A percentile compares a stretch with the other conserved stretches of the same genome.
phyloP scores from a whole-genome alignment of 2,329 filamentous ascomycete species.

The Teratosphaeria zuluensis region DNA sequence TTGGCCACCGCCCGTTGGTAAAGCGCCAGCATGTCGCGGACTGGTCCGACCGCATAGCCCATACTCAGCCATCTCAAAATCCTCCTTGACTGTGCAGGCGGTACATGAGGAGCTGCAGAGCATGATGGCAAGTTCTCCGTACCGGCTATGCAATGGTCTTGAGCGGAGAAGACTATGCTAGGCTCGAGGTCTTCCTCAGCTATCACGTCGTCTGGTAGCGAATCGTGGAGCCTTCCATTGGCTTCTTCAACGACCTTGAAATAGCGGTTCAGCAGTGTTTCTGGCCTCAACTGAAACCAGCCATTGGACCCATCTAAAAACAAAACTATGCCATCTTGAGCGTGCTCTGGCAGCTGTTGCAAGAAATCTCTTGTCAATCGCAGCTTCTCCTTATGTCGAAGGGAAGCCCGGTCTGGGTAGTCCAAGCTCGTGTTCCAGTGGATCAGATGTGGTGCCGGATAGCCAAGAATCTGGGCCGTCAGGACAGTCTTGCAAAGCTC shows the following conservation, averaged over 20 bases:
- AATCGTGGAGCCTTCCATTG: constrained; percentile 38
- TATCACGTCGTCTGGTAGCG: constrained; percentile 7
- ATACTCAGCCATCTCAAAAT: constrained; percentile 18
- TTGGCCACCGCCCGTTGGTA: constrained; percentile 16
- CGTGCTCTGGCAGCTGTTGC: neutral
- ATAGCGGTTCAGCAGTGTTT: constrained; percentile 16
- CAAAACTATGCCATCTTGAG: neutral
- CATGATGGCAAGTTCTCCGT: constrained; percentile 34
- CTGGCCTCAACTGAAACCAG: constrained; percentile 17
- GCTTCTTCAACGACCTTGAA: constrained; percentile 13
- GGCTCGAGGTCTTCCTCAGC: constrained; percentile 34
- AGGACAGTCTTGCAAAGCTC: constrained; percentile 16
- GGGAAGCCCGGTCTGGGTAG: neutral
- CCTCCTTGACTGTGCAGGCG: constrained; percentile 25
- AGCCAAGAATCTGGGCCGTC: constrained; percentile 12
- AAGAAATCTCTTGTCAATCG: neutral
- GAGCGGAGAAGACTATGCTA: constrained; percentile 46
- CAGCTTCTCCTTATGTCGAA: neutral
- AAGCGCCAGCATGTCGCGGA: constrained; percentile 14
- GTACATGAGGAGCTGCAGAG: constrained; percentile 41
- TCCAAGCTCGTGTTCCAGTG: constrained; percentile 6
- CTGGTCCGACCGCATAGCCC: constrained; percentile 16
- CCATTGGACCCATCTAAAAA: constrained; percentile 4
- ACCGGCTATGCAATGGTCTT: constrained; percentile 43
- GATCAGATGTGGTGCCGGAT: constrained; percentile 11